Conservation (phyloP, 352 stramenopile genomes). For the Phytophthora syringae region DNA sequence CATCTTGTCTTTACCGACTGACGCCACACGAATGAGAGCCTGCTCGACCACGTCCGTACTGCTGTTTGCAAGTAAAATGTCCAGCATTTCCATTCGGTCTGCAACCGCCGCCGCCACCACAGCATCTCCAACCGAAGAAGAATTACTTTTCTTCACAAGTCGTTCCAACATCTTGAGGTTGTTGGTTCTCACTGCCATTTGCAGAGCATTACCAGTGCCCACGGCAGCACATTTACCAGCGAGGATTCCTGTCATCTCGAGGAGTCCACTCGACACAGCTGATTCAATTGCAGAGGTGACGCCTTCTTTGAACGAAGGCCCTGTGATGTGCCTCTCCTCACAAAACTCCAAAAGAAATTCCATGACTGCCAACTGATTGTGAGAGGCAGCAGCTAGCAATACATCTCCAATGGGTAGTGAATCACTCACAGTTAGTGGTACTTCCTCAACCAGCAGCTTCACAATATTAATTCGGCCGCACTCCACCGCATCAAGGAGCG, state of each 20-base stretch:
- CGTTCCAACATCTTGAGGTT: conserved; percentile 9
- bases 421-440: no score
- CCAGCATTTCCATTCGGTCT: conserved; percentile 9
- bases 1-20: neutral
- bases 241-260: conserved; percentile 6
- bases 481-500: conserved; percentile 6
- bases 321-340: neutral
- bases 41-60: conserved; percentile 14
- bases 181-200: conserved; percentile 4
- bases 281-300: conserved; percentile 4
- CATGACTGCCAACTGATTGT: conserved; percentile 1
- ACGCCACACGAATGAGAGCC: conserved; percentile 9
- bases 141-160: conserved; percentile 4
- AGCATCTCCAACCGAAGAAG: conserved; percentile 11
- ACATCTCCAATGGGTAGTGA: conserved; percentile 3
- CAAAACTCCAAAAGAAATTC: conserved; percentile 21
- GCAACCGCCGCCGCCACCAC: conserved; percentile 10
- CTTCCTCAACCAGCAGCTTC: neutral
- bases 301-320: neutral
- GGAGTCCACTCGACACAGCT: neutral
- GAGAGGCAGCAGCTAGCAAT: neutral
- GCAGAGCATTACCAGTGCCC: conserved; percentile 8
- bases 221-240: conserved; percentile 10
- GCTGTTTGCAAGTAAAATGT: conserved; percentile 8
- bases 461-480: neutral